A percentile compares a stretch with the other conserved stretches of the same genome.
Evolutionary conservation across 148 eudicot species (phyloP).

Genomic region (Vaccinium myrtillus): DNA sequence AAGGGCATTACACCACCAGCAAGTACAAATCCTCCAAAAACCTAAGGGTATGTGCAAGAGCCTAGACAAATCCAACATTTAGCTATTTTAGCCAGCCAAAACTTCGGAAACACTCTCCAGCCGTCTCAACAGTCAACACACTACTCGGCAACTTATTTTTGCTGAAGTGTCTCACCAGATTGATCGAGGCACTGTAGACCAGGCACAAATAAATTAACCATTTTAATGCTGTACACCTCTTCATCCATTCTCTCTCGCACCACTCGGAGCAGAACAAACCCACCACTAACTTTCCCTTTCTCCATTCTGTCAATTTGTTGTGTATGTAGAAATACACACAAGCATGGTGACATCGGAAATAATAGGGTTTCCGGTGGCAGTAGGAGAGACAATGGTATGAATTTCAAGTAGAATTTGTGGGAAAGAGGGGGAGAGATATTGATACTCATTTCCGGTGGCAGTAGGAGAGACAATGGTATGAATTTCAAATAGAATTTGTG

Average conservation of each 20-base stretch:
- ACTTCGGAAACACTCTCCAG: neutral
- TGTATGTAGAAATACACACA: neutral
- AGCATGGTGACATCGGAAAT: neutral
- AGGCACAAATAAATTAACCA: neutral
- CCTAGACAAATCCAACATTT: no score
- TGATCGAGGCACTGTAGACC: neutral
- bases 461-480: neutral
- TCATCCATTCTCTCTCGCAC: neutral
- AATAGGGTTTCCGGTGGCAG: neutral
- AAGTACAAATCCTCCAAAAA: neutral
- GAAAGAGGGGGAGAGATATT: neutral
- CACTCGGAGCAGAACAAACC: neutral
- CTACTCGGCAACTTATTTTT: neutral
- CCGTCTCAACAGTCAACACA: neutral
- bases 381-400: neutral
- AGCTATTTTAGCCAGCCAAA: neutral
- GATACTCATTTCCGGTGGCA: neutral
- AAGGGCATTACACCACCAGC: neutral
- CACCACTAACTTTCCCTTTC: neutral
- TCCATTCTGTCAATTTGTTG: neutral
- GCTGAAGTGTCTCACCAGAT: neutral
- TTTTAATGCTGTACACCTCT: neutral
- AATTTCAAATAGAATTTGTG: neutral
- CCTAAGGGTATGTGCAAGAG: neutral
- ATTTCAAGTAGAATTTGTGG: neutral